Base-by-base conservation (phyloP, 768 basidiomycete genomes). In the Hypholoma sublateritium region DNA sequence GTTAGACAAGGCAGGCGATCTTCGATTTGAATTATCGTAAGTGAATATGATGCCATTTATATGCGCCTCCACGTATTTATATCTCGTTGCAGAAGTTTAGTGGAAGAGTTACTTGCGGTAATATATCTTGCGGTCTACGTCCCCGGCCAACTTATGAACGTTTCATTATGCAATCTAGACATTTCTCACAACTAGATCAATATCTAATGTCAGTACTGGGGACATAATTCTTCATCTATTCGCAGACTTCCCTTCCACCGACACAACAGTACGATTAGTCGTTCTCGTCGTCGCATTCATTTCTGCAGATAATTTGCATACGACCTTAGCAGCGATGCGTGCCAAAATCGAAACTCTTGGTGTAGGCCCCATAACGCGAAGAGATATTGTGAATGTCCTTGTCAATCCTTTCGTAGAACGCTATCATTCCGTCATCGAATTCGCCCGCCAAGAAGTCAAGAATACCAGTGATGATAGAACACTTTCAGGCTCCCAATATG, bases 211-310 rank as follows among this genome's bases (percentile, higher is more conserved):
- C 19, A 67, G 72, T 52, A 83, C 80, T 17, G 77, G 76, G 52
- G 77, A 78, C 62, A 79, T 79, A 34, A 76, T 92, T 37, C 80
- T 83, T 22, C 79, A 83, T 51, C 77, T 92, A 43, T 86, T 81
- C 67, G 69, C 73, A 45, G 89, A 91, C 65, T 91, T 88, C 66
- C 85, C 87, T 19, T 83, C 81, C 42, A 62, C 75, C 6, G 81
- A 89, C 64, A 77, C 79, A 19, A 75, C 75, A 46, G 86, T 85
- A 59, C 86, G 89, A 41, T 77, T 86, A 19, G 88, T 88, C 53
- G 84, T 95, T 71, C 77, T 93, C n/a, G 76, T 91, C 55, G 81
- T 83, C 14, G 75, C 87, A 17, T 89, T 87, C 69, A 74, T 85
- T 34, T 61, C 72, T 16, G 69, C 73, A 43, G 74, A 76, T 52